Evolutionary conservation across 345 rosid genomes (phyloP).

Genomic region (Euphorbia peplus): DNA sequence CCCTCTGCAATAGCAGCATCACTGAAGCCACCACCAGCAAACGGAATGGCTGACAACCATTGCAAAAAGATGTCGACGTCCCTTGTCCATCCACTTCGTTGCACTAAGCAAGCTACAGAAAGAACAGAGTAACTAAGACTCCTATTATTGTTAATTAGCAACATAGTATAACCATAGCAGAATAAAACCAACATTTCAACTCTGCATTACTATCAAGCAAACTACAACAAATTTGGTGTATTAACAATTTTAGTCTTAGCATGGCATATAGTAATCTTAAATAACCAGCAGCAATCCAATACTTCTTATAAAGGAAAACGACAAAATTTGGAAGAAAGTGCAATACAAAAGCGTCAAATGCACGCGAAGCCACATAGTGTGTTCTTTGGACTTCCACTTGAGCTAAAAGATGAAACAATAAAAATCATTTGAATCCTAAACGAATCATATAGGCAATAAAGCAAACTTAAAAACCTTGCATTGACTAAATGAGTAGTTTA

Average conservation of each 20-base stretch:
- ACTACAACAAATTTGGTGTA: background rate
- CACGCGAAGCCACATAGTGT: background rate
- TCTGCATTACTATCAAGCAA: background rate
- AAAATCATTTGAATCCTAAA: background rate
- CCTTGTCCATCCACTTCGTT: conserved; percentile 93
- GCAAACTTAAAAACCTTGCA: background rate
- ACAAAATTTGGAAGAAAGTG: background rate
- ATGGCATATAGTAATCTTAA: background rate
- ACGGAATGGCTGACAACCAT: conserved; percentile 73
- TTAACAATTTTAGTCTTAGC: background rate
- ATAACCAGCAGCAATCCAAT: background rate
- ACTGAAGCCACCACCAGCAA: conserved; percentile 88
- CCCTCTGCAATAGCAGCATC: conserved; percentile 98
- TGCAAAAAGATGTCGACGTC: conserved; percentile 74
- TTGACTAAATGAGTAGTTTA: background rate
- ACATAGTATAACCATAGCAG: background rate
- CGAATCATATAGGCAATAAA: background rate
- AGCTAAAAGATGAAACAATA: conserved; percentile 6
- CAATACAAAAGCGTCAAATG: background rate
- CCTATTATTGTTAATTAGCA: conserved; percentile 1
- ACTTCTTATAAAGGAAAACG: background rate
- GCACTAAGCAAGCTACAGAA: conserved; percentile 75
- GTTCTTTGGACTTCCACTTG: conserved; percentile 4
- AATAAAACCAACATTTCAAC: background rate
- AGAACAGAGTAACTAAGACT: background rate